Base-by-base conservation (phyloP, 352 stramenopile species). In the Halophytophthora polymorphica region DNA sequence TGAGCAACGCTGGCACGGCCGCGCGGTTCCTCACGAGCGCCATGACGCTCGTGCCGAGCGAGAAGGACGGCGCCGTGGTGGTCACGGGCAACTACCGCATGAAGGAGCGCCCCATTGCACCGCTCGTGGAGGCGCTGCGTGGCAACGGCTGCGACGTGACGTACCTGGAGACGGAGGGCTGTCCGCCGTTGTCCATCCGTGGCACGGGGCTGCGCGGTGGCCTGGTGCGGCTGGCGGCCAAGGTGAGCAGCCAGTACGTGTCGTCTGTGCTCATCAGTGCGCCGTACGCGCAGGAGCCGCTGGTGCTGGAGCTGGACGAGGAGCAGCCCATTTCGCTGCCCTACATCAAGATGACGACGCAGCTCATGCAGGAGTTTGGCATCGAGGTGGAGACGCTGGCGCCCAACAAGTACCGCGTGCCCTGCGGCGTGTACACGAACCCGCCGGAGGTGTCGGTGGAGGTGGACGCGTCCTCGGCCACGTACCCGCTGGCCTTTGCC, bases 331-430 rank as follows among this genome's bases (percentile, higher is more conserved):
- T 98, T 41, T 98, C 92, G 35, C 80, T 96, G 37, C 97, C 97
- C 15, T 99, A 99, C 72, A 83, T 98, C 22, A 74, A 87, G 35
- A 97, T 90, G 58, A 98, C 74, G 56, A 97, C 67, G 56, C 93
- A 97, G 50, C 71, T 99, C 2, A 99, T 99, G 96, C 80, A 95
- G 55, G 88, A 96, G 46, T 99, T 99, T 68, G 96, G 96, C 38
- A 90, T 98, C 19, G 56, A 82, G 14, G 94, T 99, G 8, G 71
- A 96, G 53, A 96, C 96, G n/a, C 59, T 90, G 41, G 78, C 77
- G 19, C 62, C 76, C 33, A 93, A 93, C 58, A 73, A 71, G 45
- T 90, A 90, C 62, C 65, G 71, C 47, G 71, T 90, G n/a, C 77
- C 79, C 1, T 83, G 69, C 25, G 76, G 79, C n/a, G 69, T 78